These are phyloP conservation scores for Nakaseomyces delphensis DNA, from an alignment of 1,139 yeast species.

Conservation along the genomic window DNA sequence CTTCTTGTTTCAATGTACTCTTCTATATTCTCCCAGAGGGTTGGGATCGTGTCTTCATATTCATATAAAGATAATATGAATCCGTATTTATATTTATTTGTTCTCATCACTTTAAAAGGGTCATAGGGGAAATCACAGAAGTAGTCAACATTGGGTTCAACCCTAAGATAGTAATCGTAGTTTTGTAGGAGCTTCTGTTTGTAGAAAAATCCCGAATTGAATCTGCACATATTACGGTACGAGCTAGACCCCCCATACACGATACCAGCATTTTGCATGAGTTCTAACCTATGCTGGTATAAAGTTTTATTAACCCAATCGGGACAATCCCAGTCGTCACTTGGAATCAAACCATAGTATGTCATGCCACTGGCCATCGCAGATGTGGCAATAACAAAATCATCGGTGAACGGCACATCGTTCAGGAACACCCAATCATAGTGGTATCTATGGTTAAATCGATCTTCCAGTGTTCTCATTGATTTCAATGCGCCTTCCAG, in stretches of 20 bases:
- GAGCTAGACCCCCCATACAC: slow-evolving; percentile 57
- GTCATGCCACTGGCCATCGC: slow-evolving; percentile 41
- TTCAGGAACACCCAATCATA: slow-evolving; percentile 73
- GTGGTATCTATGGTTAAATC: slow-evolving; percentile 56
- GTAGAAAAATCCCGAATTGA: slow-evolving; percentile 83
- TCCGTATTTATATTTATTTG: slow-evolving; percentile 62
- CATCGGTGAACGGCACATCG: slow-evolving; percentile 44
- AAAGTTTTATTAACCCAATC: slow-evolving; percentile 43
- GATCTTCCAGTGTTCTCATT: slow-evolving; percentile 59
- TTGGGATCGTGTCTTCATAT: slow-evolving; percentile 67
- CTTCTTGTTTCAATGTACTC: slow-evolving; percentile 38
- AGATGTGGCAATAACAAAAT: slow-evolving; percentile 37
- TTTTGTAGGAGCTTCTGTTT: slow-evolving; percentile 62
- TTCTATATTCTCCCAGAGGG: slow-evolving; percentile 73
- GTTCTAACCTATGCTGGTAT: slow-evolving; percentile 26
- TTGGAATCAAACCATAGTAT: slow-evolving; percentile 43
- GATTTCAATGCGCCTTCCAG: slow-evolving; percentile 51
- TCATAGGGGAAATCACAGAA: slow-evolving; percentile 79
- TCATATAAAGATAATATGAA: slow-evolving; percentile 81
- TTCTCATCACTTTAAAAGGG: slow-evolving; percentile 71
- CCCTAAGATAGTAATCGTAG: slow-evolving; percentile 89
- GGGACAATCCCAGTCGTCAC: slow-evolving; percentile 50
- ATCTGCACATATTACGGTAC: slow-evolving; percentile 86
- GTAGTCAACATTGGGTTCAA: slow-evolving; percentile 75
- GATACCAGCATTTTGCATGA: slow-evolving; percentile 36